These are phyloP conservation scores for Penicillium polonicum DNA, from an alignment of 2,329 filamentous ascomycete species.

Conservation along the genomic window DNA sequence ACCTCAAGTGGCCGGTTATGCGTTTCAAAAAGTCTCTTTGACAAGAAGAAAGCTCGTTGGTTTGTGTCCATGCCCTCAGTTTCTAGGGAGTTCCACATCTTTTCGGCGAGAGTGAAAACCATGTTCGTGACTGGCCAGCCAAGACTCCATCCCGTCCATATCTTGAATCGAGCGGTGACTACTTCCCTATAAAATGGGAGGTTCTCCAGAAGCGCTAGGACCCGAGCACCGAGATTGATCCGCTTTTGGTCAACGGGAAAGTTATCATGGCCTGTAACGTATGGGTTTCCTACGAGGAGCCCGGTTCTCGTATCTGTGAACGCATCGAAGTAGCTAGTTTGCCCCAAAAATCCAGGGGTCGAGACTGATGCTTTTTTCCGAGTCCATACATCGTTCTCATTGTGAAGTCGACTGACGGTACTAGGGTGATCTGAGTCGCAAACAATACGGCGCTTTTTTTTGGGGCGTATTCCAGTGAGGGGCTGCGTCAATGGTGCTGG, in stretches of 20 bases:
- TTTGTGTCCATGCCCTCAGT: constrained; percentile 10
- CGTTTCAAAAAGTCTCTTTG: constrained; percentile 23
- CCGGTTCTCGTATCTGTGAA: constrained; percentile 16
- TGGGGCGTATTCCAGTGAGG: background rate
- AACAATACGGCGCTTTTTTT: background rate
- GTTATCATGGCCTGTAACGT: background rate
- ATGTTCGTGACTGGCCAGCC: constrained; percentile 20
- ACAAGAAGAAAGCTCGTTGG: constrained; percentile 13
- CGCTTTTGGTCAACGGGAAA: constrained; percentile 14
- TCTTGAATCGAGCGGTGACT: constrained; percentile 13
- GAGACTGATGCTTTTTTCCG: constrained; percentile 2
- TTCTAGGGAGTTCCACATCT: constrained; percentile 15
- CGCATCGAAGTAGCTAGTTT: constrained; percentile 21
- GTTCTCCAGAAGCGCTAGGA: constrained; percentile 21
- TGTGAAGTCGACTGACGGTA: background rate
- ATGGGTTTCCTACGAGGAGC: background rate
- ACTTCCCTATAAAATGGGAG: constrained; percentile 22
- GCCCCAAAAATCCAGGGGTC: constrained; percentile 14
- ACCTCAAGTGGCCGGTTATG: constrained; percentile 15
- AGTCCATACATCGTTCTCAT: constrained; percentile 1
- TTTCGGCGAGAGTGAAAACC: constrained; percentile 19
- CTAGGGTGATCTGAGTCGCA: background rate
- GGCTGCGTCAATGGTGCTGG: background rate
- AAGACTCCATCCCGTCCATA: constrained; percentile 24
- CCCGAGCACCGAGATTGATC: constrained; percentile 25